Evolutionary conservation across 75 land plant species (phyloP).

Genomic region (Pinus albicaulis): DNA sequence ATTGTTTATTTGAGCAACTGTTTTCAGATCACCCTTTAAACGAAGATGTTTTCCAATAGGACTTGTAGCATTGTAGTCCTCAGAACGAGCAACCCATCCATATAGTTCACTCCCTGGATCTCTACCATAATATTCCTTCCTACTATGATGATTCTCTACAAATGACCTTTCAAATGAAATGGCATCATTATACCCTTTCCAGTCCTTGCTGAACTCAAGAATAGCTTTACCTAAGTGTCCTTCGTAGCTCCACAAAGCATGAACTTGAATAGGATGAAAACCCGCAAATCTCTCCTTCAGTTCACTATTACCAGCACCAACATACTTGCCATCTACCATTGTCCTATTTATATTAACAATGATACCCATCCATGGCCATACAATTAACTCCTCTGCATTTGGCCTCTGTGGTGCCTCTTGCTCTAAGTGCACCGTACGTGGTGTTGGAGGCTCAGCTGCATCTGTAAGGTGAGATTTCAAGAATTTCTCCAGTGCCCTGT

Average conservation of each 20-base stretch:
- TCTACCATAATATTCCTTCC: conserved; percentile 36
- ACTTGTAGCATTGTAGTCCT: conserved; percentile 43
- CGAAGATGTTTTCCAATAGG: conserved; percentile 49
- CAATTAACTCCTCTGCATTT: conserved; percentile 50
- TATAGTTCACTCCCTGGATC: conserved; percentile 32
- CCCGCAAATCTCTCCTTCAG: conserved; percentile 48
- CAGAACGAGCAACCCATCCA: conserved; percentile 76
- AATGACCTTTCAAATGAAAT: conserved; percentile 70
- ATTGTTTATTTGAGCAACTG: conserved; percentile 39
- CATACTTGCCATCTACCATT: conserved; percentile 38
- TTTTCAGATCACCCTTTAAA: conserved; percentile 49
- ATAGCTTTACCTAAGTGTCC: conserved; percentile 70
- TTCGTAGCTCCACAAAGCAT: conserved; percentile 48
- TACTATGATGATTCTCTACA: conserved; percentile 40
- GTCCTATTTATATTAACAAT: conserved; percentile 60
- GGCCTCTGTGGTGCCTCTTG: conserved; percentile 22
- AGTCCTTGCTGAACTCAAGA: conserved; percentile 60
- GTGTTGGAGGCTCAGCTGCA: conserved; percentile 16
- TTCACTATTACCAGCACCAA: conserved; percentile 55
- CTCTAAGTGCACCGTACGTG: conserved; percentile 10
- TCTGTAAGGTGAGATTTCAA: conserved; percentile 29
- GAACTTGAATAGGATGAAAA: conserved; percentile 49
- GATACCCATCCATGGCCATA: conserved; percentile 82
- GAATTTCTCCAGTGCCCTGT: conserved; percentile 50
- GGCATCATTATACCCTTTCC: conserved; percentile 72